phyloP scores from a whole-genome alignment of 2,329 filamentous ascomycete genomes.

The Colletotrichum sp. region DNA sequence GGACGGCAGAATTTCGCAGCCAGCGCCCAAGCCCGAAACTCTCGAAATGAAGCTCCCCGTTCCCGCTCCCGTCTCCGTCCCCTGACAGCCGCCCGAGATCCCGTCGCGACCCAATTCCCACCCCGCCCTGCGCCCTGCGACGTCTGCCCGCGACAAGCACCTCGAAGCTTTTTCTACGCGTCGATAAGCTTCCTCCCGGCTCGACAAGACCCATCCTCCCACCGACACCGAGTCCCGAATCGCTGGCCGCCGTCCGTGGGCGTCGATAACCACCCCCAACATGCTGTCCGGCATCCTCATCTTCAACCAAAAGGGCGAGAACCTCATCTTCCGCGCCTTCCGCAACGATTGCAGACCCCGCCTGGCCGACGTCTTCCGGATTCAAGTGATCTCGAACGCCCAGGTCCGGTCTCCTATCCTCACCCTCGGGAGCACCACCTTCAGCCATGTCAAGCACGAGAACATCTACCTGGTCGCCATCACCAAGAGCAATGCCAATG shows the following conservation, averaged over 20 bases:
- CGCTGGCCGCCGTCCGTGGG: neutral
- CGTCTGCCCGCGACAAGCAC: neutral
- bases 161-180: neutral
- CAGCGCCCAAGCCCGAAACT: conserved; percentile 12
- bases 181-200: neutral
- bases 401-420: conserved; percentile 97
- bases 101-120: neutral
- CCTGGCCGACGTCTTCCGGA: conserved; percentile 98
- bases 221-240: neutral
- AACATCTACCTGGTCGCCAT: conserved; percentile 98
- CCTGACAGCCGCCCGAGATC: conserved; percentile 5
- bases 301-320: conserved; percentile 99
- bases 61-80: neutral
- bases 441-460: conserved; percentile 99
- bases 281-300: conserved; percentile 98
- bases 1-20: conserved; percentile 21
- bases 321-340: conserved; percentile 98
- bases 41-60: neutral
- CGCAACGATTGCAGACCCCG: conserved; percentile 97
- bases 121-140: neutral
- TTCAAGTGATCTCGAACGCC: conserved; percentile 98
- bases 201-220: neutral
- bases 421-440: conserved; percentile 95
- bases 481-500: conserved; percentile 99
- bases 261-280: conserved; percentile 38